phyloP scores from a whole-genome alignment of 495 filamentous ascomycete genomes.

The Bacidia rubella region DNA sequence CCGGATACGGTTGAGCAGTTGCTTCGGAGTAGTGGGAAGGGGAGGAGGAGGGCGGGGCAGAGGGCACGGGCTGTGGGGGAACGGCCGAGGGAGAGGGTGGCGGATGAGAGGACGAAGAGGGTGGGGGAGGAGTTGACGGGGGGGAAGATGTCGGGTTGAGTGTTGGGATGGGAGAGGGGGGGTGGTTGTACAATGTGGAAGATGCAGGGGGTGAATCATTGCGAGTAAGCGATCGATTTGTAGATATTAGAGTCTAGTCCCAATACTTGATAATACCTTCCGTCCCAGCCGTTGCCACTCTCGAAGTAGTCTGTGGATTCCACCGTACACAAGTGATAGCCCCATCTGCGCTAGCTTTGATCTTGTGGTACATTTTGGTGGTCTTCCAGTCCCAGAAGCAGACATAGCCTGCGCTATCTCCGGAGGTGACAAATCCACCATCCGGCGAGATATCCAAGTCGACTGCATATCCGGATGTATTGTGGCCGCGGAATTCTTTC shows the following conservation, averaged over 20 bases:
- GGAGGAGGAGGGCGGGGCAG: constrained; percentile 14
- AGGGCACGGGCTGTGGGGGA: constrained; percentile 24
- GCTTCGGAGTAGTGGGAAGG: constrained; percentile 18
- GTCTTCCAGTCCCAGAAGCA: constrained; percentile 99
- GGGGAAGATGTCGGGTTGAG: constrained; percentile 41
- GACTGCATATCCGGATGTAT: constrained; percentile 85
- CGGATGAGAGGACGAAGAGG: constrained; percentile 44
- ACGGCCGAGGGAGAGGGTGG: constrained; percentile 26
- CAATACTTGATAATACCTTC: constrained; percentile 87
- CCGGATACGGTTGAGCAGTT: constrained; percentile 40
- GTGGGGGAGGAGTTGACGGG: constrained; percentile 57
- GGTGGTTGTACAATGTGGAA: not conserved
- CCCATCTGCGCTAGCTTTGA: constrained; percentile 56
- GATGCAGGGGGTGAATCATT: not conserved
- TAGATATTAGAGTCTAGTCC: constrained; percentile 44
- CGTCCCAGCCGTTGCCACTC: constrained; percentile 80
- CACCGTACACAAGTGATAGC: constrained; percentile 73
- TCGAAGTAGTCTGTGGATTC: constrained; percentile 91
- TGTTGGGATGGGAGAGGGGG: not conserved
- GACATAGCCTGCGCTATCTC: constrained; percentile 74
- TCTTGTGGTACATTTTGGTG: constrained; percentile 94
- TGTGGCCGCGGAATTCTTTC: constrained; percentile 91
- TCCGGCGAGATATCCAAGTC: constrained; percentile 82
- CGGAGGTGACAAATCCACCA: constrained; percentile 71
- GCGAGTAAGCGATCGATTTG: not conserved